Evolutionary conservation across 2,329 filamentous ascomycete species (phyloP).

Genomic region (Epichloe sibirici): DNA sequence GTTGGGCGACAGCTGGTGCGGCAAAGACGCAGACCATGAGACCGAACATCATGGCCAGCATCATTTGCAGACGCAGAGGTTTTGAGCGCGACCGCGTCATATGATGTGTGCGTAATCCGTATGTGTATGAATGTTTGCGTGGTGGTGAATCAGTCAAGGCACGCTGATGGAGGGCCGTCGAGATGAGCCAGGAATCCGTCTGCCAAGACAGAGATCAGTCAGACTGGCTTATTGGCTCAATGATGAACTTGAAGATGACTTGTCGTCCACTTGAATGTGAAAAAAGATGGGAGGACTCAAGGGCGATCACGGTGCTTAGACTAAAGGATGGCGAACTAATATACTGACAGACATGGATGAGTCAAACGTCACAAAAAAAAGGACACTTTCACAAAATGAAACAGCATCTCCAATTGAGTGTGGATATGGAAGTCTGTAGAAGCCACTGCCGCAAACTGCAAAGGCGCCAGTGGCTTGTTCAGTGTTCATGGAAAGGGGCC

Average conservation of each 20-base stretch:
- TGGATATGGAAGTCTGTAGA: conserved; percentile 1
- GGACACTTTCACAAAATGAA: conserved; percentile 8
- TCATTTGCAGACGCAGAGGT: neutral
- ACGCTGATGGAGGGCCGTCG: too few relatives aligned
- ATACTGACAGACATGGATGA: conserved; percentile 4
- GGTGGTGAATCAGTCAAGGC: neutral
- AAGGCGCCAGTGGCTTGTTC: neutral
- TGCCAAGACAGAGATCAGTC: too few relatives aligned
- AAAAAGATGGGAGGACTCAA: neutral
- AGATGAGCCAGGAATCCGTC: too few relatives aligned
- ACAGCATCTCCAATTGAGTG: neutral
- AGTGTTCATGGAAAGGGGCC: neutral
- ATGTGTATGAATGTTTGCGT: neutral
- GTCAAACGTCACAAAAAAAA: conserved; percentile 6
- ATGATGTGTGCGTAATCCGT: neutral
- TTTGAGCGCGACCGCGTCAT: conserved; percentile 1
- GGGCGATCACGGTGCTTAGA: neutral
- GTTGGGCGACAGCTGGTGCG: conserved; percentile 14
- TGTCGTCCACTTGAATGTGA: too few relatives aligned
- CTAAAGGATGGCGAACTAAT: neutral
- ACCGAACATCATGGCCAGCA: conserved; percentile 15
- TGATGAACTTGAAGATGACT: too few relatives aligned
- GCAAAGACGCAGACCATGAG: conserved; percentile 17
- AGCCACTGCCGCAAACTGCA: neutral
- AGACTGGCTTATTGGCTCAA: too few relatives aligned